Conservation (phyloP, 2,329 filamentous ascomycete species). For the Clarireedia sp. region DNA sequence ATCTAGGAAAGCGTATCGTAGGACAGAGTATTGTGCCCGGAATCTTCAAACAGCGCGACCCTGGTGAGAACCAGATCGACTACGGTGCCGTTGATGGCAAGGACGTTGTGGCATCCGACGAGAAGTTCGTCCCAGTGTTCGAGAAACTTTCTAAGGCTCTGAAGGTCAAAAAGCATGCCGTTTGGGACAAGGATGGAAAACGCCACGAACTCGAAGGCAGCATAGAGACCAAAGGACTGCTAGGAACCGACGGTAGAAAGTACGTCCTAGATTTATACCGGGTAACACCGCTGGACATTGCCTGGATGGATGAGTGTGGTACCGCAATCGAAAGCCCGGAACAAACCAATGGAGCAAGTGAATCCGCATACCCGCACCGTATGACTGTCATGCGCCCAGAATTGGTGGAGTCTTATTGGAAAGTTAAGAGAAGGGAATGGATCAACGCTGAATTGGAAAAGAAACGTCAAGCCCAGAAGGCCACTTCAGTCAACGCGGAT, state of each 20-base stretch:
- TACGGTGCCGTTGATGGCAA: constrained; percentile 97
- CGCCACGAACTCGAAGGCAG: constrained; percentile 88
- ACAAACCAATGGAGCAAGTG: constrained; percentile 25
- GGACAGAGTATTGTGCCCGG: constrained; percentile 97
- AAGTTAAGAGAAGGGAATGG: constrained; percentile 81
- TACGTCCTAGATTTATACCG: constrained; percentile 97
- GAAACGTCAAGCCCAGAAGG: constrained; percentile 39
- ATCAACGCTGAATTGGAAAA: constrained; percentile 70
- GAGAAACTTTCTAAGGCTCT: constrained; percentile 85
- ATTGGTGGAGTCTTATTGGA: constrained; percentile 78
- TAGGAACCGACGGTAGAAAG: constrained; percentile 92
- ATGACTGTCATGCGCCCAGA: constrained; percentile 94
- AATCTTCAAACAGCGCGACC: constrained; percentile 97
- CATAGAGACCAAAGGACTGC: constrained; percentile 94
- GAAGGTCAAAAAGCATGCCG: constrained; percentile 86
- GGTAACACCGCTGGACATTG: constrained; percentile 82
- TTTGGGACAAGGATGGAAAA: constrained; percentile 95
- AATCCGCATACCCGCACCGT: constrained; percentile 68
- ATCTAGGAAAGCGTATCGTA: constrained; percentile 92
- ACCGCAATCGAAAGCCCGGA: constrained; percentile 32
- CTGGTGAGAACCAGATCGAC: constrained; percentile 96
- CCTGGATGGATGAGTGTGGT: constrained; percentile 77
- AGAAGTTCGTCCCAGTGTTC: constrained; percentile 76
- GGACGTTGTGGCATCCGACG: constrained; percentile 85
- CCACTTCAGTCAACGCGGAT: constrained; percentile 23